Conservation (phyloP, 2,329 filamentous ascomycete species). For the Exophiala mesophila region DNA sequence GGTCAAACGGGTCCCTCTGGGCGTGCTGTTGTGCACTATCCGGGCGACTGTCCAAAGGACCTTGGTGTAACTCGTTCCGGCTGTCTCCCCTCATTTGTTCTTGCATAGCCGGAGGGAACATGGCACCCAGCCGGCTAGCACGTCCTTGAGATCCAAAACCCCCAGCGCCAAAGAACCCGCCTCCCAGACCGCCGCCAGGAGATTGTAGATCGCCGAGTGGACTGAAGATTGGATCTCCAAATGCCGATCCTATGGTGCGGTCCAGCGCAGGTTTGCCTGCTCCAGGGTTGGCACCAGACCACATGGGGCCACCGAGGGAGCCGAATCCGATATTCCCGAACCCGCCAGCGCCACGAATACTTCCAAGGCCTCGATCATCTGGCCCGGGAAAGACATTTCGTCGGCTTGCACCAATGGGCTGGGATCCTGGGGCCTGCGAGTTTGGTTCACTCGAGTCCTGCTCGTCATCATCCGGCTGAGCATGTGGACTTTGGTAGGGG, state of each 20-base stretch:
- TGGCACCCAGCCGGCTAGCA: constrained; percentile 74
- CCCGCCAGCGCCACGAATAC: constrained; percentile 49
- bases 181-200: constrained; percentile 62
- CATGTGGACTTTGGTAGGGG: constrained; percentile 86
- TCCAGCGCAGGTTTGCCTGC: constrained; percentile 69
- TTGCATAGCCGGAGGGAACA: constrained; percentile 87
- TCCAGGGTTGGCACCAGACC: constrained; percentile 48
- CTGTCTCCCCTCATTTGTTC: constrained; percentile 69
- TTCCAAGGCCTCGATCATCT: constrained; percentile 85
- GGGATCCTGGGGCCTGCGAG: constrained; percentile 39
- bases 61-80: constrained; percentile 45
- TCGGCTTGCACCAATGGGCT: constrained; percentile 44
- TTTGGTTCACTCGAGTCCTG: constrained; percentile 45
- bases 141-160: constrained; percentile 61
- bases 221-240: constrained; percentile 64
- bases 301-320: constrained; percentile 42
- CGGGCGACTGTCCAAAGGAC: constrained; percentile 19
- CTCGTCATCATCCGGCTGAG: constrained; percentile 60
- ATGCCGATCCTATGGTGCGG: constrained; percentile 46
- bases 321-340: constrained; percentile 11
- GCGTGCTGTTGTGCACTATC: constrained; percentile 23
- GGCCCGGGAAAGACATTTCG: constrained; percentile 53
- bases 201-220: constrained; percentile 74
- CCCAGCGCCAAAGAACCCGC: constrained; percentile 53
- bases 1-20: constrained; percentile 23